These are phyloP conservation scores for Annona squamosa DNA, from an alignment of 164 flowering plant genomes.

Conservation along the genomic window DNA sequence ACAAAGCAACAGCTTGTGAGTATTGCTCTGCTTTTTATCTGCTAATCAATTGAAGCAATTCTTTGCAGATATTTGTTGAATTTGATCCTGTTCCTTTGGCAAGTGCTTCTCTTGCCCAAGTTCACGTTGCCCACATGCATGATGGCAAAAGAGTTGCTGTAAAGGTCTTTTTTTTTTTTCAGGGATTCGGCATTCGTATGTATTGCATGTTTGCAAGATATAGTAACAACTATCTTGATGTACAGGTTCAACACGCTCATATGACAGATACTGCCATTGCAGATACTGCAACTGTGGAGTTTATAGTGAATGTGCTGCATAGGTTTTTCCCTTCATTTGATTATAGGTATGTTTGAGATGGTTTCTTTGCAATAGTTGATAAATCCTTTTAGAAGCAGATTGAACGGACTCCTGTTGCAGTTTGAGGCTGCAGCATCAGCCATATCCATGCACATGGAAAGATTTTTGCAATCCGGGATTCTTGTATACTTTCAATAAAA, in stretches of 20 bases:
- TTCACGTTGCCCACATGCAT: slow-evolving; percentile 76
- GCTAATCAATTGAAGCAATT: slow-evolving; percentile 12
- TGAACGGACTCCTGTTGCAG: neutral
- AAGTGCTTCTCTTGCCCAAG: slow-evolving; percentile 99
- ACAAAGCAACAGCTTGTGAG: neutral
- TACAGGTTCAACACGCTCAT: slow-evolving; percentile 96
- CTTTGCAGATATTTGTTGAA: slow-evolving; percentile 57
- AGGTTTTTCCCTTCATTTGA: slow-evolving; percentile 81
- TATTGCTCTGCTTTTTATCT: neutral
- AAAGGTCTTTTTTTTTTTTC: slow-evolving; percentile 40
- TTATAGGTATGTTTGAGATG: slow-evolving; percentile 54
- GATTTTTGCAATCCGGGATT: no score
- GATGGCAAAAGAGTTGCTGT: slow-evolving; percentile 97
- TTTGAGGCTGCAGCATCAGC: no score
- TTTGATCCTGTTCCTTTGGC: slow-evolving; percentile 87
- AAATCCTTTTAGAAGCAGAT: neutral
- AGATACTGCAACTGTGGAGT: slow-evolving; percentile 79
- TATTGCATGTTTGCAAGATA: neutral
- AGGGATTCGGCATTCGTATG: neutral
- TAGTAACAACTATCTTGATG: slow-evolving; percentile 10
- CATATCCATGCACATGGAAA: no score
- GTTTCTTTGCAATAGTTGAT: neutral
- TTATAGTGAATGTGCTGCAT: slow-evolving; percentile 71
- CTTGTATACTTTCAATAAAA: no score
- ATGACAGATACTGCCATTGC: slow-evolving; percentile 95